These are phyloP conservation scores for Cladobotryum protrusum DNA, from an alignment of 2,329 filamentous ascomycete species.

Conservation along the genomic window DNA sequence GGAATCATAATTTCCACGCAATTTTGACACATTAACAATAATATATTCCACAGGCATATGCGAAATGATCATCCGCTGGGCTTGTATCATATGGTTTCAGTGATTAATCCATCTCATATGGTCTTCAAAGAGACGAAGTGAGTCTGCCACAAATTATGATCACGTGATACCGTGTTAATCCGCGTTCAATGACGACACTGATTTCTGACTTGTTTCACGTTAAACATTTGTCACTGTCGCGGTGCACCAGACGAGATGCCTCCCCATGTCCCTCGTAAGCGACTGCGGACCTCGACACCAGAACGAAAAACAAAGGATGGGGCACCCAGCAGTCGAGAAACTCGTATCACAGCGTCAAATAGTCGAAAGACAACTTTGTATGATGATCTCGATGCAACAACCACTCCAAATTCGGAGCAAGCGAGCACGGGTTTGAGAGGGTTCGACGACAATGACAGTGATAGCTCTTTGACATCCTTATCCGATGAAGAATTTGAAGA, in stretches of 20 bases:
- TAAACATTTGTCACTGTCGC: not conserved
- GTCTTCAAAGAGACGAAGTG: too few species aligned
- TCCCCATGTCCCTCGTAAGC: conserved; percentile 62
- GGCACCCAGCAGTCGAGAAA: conserved; percentile 21
- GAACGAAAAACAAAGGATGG: conserved; percentile 20
- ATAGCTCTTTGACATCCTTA: conserved; percentile 46
- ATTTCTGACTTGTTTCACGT: not conserved
- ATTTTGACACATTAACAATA: not conserved
- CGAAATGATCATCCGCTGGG: not conserved
- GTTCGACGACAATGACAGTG: conserved; percentile 39
- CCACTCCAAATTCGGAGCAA: conserved; percentile 38
- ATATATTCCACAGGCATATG: not conserved
- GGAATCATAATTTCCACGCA: too few species aligned
- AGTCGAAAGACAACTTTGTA: conserved; percentile 52
- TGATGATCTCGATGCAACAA: conserved; percentile 51
- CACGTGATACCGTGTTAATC: conserved; percentile 25
- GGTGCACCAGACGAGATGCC: conserved; percentile 46
- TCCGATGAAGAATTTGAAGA: conserved; percentile 53
- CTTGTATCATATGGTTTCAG: not conserved
- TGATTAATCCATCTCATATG: too few species aligned
- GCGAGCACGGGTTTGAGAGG: conserved; percentile 37
- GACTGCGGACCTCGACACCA: conserved; percentile 44
- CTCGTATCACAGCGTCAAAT: conserved; percentile 12
- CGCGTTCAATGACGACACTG: conserved; percentile 23
- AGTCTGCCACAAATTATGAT: not conserved